phyloP scores from a whole-genome alignment of 306 rosid species.

The Luffa acutangula region DNA sequence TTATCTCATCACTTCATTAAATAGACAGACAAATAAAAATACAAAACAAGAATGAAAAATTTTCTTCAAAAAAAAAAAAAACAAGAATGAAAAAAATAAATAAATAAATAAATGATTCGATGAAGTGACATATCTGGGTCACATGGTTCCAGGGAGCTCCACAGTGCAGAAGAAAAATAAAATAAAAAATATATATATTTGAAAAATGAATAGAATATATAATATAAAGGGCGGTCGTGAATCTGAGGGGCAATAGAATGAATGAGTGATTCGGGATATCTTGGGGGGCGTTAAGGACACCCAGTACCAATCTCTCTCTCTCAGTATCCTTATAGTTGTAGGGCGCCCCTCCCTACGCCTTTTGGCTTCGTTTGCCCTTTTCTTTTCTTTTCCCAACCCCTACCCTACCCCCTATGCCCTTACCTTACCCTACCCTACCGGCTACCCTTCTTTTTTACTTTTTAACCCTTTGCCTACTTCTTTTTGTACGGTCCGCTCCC shows the following conservation, averaged over 20 bases:
- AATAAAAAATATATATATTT: background rate
- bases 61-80: too few relatives aligned
- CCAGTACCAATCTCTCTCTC: background rate
- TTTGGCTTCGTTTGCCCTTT: background rate
- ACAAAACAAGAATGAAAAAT: background rate
- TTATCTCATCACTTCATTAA: background rate
- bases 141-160: background rate
- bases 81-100: background rate
- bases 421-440: background rate
- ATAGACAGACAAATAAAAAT: background rate
- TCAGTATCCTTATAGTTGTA: background rate
- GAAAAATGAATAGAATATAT: background rate
- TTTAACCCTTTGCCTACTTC: background rate
- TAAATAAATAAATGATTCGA: background rate
- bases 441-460: background rate
- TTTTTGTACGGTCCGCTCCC: background rate
- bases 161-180: background rate
- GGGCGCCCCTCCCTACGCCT: background rate
- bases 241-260: conserved; percentile 1
- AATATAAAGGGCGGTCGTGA: background rate
- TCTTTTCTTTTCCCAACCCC: background rate
- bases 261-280: background rate
- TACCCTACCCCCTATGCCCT: background rate
- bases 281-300: background rate
- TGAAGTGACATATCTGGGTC: background rate